Base-by-base conservation (phyloP, 148 eudicot genomes). In the Salicornia ramosissima region DNA sequence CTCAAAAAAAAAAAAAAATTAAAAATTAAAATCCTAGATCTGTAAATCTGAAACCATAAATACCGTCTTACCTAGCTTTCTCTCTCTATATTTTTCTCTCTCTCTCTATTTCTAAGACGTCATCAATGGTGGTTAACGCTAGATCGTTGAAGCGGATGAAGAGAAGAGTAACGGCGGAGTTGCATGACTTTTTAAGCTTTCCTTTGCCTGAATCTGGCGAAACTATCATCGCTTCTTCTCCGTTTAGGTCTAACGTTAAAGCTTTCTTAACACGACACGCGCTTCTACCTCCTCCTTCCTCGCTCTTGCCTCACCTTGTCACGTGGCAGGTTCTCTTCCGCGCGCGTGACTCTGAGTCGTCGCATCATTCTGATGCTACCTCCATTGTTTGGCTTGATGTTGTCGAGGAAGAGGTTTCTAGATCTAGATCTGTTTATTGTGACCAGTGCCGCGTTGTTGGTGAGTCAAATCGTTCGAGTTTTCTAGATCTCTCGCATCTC, bases 401-500 rank as follows among this genome's bases (percentile, higher is more conserved):
- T 15, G 91, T 92, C 9, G 97, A 92, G 64, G 97, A 92, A 69
- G 93, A 90, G 51, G 97, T 90, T 1, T 82, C 87, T 29, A 82
- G 84, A 79, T 90, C 96, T 72, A 88, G 90, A 82, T 86, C 93
- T 26, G 81, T 88, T 6, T 92, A 90, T 62, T 92, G 97, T 63
- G 97, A 88, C 75, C 93, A 88, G 80, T 88, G 93, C 80, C 93
- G 93, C 18, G 93, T 88, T 45, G 93, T 88, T n/a, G 93, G 93
- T 88, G 81, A 84, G 93, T 88, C 70, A n/a, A 72, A 79, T 84
- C 80, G 73, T 29, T 77, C 81, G 75, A 77, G 74, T 78, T 50
- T 2, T 18, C 57, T 30, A 9, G 13, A 42, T 11, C 24, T 73
- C 22, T 49, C 51, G 34, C 51, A 42, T 43, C 33, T 61, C 30